These are phyloP conservation scores for Niveomyces coronatus DNA, from an alignment of 2,329 filamentous ascomycete species.

Conservation along the genomic window DNA sequence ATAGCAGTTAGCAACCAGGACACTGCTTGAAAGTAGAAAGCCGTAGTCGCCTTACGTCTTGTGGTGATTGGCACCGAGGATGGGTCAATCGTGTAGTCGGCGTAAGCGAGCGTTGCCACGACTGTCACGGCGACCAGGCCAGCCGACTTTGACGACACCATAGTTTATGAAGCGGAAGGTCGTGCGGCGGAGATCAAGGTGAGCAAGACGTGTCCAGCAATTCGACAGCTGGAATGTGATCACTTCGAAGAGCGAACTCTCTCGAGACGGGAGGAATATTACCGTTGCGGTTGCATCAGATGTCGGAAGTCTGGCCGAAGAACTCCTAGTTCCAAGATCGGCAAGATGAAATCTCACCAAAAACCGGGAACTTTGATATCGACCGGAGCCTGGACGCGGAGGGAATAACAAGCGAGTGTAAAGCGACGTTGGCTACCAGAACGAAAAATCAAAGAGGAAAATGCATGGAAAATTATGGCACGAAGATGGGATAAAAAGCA, in stretches of 20 bases:
- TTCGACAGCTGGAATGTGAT: background rate
- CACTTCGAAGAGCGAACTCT: background rate
- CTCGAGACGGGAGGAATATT: background rate
- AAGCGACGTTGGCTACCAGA: too few species aligned
- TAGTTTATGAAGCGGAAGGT: slow-evolving; percentile 20
- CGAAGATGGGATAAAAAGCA: too few species aligned
- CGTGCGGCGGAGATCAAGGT: background rate
- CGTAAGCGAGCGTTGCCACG: slow-evolving; percentile 41
- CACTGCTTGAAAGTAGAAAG: background rate
- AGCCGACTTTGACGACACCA: slow-evolving; percentile 45
- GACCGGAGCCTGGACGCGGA: background rate
- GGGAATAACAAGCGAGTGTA: background rate
- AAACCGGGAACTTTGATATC: slow-evolving; percentile 2
- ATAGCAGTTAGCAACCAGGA: slow-evolving; percentile 13
- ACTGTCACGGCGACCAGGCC: slow-evolving; percentile 44
- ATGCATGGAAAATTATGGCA: too few species aligned
- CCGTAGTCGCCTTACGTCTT: slow-evolving; percentile 36
- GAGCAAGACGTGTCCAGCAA: background rate
- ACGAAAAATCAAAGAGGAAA: too few species aligned
- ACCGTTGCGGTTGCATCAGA: background rate
- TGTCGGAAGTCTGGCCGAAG: background rate
- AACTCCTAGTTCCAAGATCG: background rate
- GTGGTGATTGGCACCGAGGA: slow-evolving; percentile 40
- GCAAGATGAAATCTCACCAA: slow-evolving; percentile 8
- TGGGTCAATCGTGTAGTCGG: slow-evolving; percentile 53